Evolutionary conservation across 352 stramenopile genomes (phyloP).

Genomic region (Globisporangium emineosum): DNA sequence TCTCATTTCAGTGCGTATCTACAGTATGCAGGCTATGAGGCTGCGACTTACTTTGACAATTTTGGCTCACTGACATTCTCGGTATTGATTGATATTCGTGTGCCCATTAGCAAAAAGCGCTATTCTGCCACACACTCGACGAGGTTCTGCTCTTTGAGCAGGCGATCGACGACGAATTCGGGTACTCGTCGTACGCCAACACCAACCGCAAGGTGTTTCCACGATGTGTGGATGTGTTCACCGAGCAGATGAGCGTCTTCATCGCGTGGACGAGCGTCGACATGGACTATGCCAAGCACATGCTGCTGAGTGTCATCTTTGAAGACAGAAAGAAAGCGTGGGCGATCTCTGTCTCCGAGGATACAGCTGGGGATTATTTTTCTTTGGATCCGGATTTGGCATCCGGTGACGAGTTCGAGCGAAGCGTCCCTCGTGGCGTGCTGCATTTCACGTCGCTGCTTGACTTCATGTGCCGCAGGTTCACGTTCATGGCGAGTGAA

Average conservation of each 20-base stretch:
- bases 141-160: conserved; percentile 77
- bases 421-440: conserved; percentile 19
- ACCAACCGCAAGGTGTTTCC: conserved; percentile 39
- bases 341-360: background rate
- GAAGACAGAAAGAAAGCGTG: conserved; percentile 10
- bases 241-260: conserved; percentile 38
- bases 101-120: conserved; percentile 25
- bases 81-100: background rate
- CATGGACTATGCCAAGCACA: conserved; percentile 44
- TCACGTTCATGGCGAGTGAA: conserved; percentile 56
- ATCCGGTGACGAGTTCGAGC: conserved; percentile 10
- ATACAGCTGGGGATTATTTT: background rate
- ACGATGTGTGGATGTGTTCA: conserved; percentile 64
- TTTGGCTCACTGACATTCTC: conserved; percentile 7
- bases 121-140: conserved; percentile 73
- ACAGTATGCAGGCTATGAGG: background rate
- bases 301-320: conserved; percentile 23
- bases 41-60: conserved; percentile 6
- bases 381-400: background rate
- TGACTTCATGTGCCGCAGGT: conserved; percentile 67
- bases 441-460: conserved; percentile 47
- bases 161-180: conserved; percentile 54
- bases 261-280: conserved; percentile 70
- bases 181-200: conserved; percentile 51
- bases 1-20: conserved; percentile 44